A percentile compares a stretch with the other conserved stretches of the same genome.
Conservation (phyloP, 257 asterid species). For the Nyctanthes arbortristis region DNA sequence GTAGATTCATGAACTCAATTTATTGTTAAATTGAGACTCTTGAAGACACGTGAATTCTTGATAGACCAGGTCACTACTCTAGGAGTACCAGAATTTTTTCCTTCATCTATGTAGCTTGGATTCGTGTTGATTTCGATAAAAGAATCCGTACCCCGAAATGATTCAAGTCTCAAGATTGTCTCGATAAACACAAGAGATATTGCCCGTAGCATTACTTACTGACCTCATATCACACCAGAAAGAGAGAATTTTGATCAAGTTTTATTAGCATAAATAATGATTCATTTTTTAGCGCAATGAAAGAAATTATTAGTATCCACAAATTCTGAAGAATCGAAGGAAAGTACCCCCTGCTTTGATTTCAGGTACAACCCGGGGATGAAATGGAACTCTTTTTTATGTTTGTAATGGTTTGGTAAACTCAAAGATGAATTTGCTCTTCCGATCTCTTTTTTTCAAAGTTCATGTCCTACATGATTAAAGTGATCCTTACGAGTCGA, state of each 20-base stretch:
- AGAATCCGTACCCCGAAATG: constrained; percentile 58
- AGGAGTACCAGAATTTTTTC: no score
- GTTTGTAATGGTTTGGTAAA: constrained; percentile 35
- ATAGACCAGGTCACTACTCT: no score
- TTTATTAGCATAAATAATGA: no score
- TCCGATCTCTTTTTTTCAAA: no score
- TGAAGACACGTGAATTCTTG: no score
- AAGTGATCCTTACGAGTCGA: no score
- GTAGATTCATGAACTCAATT: no score
- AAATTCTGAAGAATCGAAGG: background rate
- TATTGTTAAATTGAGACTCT: no score
- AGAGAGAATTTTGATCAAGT: background rate
- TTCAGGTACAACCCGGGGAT: constrained; percentile 51
- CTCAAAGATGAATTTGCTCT: no score
- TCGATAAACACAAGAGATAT: constrained; percentile 65
- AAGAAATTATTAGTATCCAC: background rate
- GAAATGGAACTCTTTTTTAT: constrained; percentile 42
- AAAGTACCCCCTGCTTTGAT: constrained; percentile 52
- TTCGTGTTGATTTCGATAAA: constrained; percentile 75
- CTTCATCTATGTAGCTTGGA: constrained; percentile 59
- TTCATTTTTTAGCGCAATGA: no score
- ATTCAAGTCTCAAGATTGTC: constrained; percentile 61
- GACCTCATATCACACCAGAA: constrained; percentile 78
- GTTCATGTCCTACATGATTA: no score
- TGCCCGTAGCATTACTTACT: constrained; percentile 89